phyloP scores from a whole-genome alignment of 2,329 filamentous ascomycete species.

The Colletotrichum aenigma region DNA sequence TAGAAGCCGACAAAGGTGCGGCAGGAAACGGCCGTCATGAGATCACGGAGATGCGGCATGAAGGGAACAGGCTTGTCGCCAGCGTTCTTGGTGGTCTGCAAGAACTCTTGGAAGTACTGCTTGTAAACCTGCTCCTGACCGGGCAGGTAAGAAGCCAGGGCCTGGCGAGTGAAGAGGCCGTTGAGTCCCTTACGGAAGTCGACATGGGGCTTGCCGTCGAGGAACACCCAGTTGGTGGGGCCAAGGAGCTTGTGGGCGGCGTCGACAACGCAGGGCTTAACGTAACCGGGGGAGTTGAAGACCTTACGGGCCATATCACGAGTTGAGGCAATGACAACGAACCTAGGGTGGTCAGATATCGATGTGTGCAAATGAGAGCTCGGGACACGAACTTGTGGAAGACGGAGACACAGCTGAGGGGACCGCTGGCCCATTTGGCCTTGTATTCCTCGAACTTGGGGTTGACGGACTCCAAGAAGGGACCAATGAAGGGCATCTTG shows the following conservation, averaged over 20 bases:
- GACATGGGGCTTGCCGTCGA: conserved; percentile 93
- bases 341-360: conserved; percentile 55
- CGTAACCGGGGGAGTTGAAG: conserved; percentile 89
- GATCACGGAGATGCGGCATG: conserved; percentile 90
- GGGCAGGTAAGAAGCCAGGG: conserved; percentile 86
- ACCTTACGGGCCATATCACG: conserved; percentile 96
- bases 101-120: conserved; percentile 80
- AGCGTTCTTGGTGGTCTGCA: conserved; percentile 74
- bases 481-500: conserved; percentile 91
- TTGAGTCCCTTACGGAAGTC: conserved; percentile 98
- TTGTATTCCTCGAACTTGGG: conserved; percentile 92
- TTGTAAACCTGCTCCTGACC: conserved; percentile 93
- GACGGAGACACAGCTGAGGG: conserved; percentile 94
- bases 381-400: conserved; percentile 79
- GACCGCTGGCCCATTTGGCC: conserved; percentile 89
- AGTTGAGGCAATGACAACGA: conserved; percentile 94
- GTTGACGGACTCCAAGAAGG: conserved; percentile 89
- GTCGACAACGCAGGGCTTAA: conserved; percentile 97
- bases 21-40: conserved; percentile 94
- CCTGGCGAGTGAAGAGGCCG: conserved; percentile 88
- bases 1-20: conserved; percentile 98
- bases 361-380: neutral
- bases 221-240: conserved; percentile 93
- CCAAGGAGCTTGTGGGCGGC: conserved; percentile 92
- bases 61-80: conserved; percentile 79